Evolutionary conservation across 352 stramenopile species (phyloP).

Genomic region (Peronospora destructor): DNA sequence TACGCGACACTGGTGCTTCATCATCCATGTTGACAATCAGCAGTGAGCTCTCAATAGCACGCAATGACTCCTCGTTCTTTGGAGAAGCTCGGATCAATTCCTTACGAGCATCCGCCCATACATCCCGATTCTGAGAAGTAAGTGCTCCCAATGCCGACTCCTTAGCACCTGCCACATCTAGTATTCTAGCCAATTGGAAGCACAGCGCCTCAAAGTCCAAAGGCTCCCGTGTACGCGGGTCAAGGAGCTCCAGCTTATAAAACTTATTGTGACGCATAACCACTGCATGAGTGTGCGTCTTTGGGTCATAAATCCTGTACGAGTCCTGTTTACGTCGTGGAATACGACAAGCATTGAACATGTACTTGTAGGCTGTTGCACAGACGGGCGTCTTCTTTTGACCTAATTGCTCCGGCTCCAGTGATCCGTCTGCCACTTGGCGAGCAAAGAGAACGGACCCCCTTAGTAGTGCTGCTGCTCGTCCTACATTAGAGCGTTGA

Average conservation of each 20-base stretch:
- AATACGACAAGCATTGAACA: conserved; percentile 94
- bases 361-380: conserved; percentile 90
- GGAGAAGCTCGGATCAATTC: conserved; percentile 43
- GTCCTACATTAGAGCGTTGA: conserved; percentile 57
- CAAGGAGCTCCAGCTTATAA: conserved; percentile 54
- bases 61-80: conserved; percentile 54
- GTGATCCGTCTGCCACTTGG: conserved; percentile 74
- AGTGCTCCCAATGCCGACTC: conserved; percentile 59
- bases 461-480: conserved; percentile 78
- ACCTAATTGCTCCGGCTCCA: conserved; percentile 87
- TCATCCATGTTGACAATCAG: conserved; percentile 68
- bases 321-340: conserved; percentile 64
- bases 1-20: conserved; percentile 47
- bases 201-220: conserved; percentile 57
- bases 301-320: conserved; percentile 88
- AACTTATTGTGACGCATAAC: conserved; percentile 85
- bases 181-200: conserved; percentile 45
- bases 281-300: conserved; percentile 78
- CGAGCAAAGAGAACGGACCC: conserved; percentile 86
- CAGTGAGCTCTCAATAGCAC: conserved; percentile 59
- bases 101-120: conserved; percentile 72
- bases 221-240: conserved; percentile 26
- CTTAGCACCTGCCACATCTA: conserved; percentile 42
- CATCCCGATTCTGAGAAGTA: conserved; percentile 60
- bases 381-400: conserved; percentile 88